Evolutionary conservation across 129 eudicot genomes (phyloP).

Genomic region (Helianthus annuus): HanXRQr2.0-SUNRISE NC_035449.2:192670397-192670896

Average conservation of each 20-base stretch:
- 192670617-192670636: conserved; percentile 11
- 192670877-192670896: conserved; percentile 80
- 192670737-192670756: conserved; percentile 26
- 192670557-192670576: conserved; percentile 41
- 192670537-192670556: conserved; percentile 22
- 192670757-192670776: conserved; percentile 6
- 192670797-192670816: background rate
- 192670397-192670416: no score
- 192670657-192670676: conserved; percentile 28
- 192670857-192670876: conserved; percentile 90
- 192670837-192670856: conserved; percentile 59
- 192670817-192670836: conserved; percentile 23
- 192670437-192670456: background rate
- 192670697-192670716: conserved; percentile 42
- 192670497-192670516: conserved; percentile 30
- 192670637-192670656: conserved; percentile 47
- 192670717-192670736: conserved; percentile 27
- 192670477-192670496: background rate
- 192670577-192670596: conserved; percentile 43
- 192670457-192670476: background rate
- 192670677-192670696: conserved; percentile 52
- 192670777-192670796: conserved; percentile 13
- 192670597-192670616: conserved; percentile 6
- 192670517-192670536: conserved; percentile 30
- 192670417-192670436: no score